Conservation (phyloP, 768 basidiomycete species). For the Coprinellus aureogranulatus region DNA sequence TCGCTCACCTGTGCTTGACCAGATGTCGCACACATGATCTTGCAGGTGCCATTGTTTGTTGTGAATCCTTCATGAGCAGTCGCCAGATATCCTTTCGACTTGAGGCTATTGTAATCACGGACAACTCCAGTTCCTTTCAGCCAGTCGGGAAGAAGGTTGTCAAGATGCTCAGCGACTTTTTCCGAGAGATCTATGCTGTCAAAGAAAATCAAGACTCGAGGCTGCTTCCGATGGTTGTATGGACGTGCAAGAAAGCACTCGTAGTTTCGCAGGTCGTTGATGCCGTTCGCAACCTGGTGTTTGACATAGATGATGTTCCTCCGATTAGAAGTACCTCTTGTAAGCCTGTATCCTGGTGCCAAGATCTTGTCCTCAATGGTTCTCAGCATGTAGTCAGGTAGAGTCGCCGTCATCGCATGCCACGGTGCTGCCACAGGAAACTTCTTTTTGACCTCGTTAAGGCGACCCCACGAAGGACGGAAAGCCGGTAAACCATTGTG, state of each 20-base stretch:
- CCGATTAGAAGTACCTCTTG: conserved; percentile 20
- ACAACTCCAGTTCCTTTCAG: conserved; percentile 14
- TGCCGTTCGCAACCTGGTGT: conserved; percentile 18
- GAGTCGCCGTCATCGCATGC: conserved; percentile 19
- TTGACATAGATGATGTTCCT: conserved; percentile 29
- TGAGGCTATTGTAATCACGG: conserved; percentile 23
- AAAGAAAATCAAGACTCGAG: conserved; percentile 17
- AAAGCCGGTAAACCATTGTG: conserved; percentile 19
- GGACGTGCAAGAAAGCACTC: conserved; percentile 20
- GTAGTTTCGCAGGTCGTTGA: conserved; percentile 23
- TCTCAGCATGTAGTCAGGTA: conserved; percentile 22
- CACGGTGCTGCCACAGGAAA: conserved; percentile 11
- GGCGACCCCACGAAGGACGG: conserved; percentile 20
- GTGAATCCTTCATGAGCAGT: conserved; percentile 16
- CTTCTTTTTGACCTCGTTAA: conserved; percentile 15
- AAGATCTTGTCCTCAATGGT: conserved; percentile 15
- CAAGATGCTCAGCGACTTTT: conserved; percentile 3
- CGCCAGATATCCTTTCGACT: conserved; percentile 25
- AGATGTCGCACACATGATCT: conserved; percentile 14
- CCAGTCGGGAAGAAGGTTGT: conserved; percentile 11
- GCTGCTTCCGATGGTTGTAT: conserved; percentile 11
- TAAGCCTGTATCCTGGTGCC: conserved; percentile 3
- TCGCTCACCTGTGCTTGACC: conserved; percentile 11
- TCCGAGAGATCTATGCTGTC: conserved; percentile 5
- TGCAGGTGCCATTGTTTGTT: conserved; percentile 10